Base-by-base conservation (phyloP, 23 red algal species). In the Cyanidium caldarium region DNA sequence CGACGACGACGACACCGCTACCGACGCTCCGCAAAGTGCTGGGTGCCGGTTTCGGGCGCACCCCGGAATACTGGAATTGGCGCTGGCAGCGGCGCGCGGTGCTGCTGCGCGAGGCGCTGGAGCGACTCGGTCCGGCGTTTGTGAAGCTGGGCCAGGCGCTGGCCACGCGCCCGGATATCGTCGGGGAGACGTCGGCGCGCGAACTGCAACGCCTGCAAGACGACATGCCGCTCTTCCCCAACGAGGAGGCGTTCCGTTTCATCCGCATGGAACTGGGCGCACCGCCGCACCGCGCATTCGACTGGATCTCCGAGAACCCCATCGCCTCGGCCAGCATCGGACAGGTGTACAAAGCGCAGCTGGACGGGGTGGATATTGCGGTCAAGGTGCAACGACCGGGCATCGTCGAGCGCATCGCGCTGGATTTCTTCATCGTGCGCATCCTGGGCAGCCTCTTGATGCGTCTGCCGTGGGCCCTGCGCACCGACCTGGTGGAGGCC, bases 111-210 rank as follows among this genome's bases (percentile, higher is more conserved):
- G 72, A 86, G 61, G 80, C 68, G 16, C 72, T 94, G 36, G 84
- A 68, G 19, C 44, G 88, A 19, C 45, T 94, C 35, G 88, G 88
- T 28, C 88, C 88, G 26, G 88, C 82, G 3, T 74, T 94, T 69
- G 77, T 94, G 35, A 94, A 94, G 77, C 70, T 94, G 41, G 88
- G 88, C 2, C 88, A 94, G 72, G 73, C 78, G n/a, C 66, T 84
- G 15, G 73, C 82, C 17, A 73, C 72, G 17, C 70, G 88, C 15
- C 88, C 82, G 36, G 88, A 94, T 42, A 66, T 94, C 40, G 73
- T 94, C 66, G 66, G 72, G 38, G 40, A 75, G 25, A 44, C 69
- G 1, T 39, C 80, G 3, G 68, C 74, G 21, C 41, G 68, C 0
- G 82, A 94, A 65, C 39, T 94, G 58, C 88, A 94, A 46, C 73